Base-by-base conservation (phyloP, 2,329 filamentous ascomycete genomes). In the Trichoderma pleuroti region DNA sequence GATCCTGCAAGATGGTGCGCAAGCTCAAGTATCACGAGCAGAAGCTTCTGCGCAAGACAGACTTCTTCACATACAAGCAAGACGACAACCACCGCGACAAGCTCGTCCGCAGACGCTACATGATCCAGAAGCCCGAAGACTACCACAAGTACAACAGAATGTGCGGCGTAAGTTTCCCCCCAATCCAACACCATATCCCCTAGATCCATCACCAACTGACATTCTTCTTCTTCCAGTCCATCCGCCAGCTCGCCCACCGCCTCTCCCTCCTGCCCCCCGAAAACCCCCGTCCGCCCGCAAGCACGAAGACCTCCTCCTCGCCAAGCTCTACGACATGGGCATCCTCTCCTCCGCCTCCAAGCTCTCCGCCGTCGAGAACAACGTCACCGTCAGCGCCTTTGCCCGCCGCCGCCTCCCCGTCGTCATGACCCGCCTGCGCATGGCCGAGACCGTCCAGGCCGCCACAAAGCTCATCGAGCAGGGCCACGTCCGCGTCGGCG, bases 21-120 rank as follows among this genome's bases (percentile, higher is more conserved):
- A 94, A 97, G 85, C 90, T 99, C 79, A 98, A 98, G 84, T 89
- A 97, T 83, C 95, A 98, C 83, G 96, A 99, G 90, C 90, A 96
- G 80, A 97, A 96, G 87, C 92, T 98, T 79, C 89, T 98, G 77
- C 95, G 95, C 80, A 88, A 88, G 82, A 94, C 96, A 82, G 94
- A 99, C 84, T 97, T 99, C 83, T 91, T 94, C 80, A 96, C 92
- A 78, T 97, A 95, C 86, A 96, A 96, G 82, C 90, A 90, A 78
- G 94, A 98, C 84, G 88, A 91, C 78, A 87, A 89, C 76, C 96
- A 99, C 84, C 91, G 95, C 80, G 93, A 95, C 82, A 89, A 93
- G 73, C 83, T 84, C 73, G 89, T 98, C 72, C 88, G 92, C 72
- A 89, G 93, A 70, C 91, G 94, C 73, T 99, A 99, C 82, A 92